Evolutionary conservation across 805 yeast genomes (phyloP).

Genomic region (Zygosaccharomyces siamensis): DNA sequence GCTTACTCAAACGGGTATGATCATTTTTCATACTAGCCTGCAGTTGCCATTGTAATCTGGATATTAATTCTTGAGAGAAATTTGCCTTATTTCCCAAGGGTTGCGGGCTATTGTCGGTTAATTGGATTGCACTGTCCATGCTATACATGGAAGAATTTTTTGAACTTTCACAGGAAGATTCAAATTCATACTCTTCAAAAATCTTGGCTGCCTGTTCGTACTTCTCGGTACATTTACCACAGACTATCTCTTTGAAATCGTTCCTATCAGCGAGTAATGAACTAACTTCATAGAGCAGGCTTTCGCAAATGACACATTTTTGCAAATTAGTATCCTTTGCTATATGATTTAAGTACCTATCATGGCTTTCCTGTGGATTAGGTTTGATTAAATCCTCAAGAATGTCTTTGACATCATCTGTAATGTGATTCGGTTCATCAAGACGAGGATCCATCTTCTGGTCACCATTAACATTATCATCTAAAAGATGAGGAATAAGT

Average conservation of each 20-base stretch:
- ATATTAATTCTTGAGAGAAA: conserved; percentile 35
- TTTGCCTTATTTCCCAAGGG: conserved; percentile 8
- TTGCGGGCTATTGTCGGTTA: conserved; percentile 7
- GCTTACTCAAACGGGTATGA: background rate
- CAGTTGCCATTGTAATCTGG: conserved; percentile 33
- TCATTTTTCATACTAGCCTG: conserved; percentile 5
- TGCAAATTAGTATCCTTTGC: conserved; percentile 25
- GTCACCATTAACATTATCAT: conserved; percentile 6
- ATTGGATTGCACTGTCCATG: conserved; percentile 15
- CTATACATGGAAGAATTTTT: conserved; percentile 13
- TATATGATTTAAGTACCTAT: conserved; percentile 22
- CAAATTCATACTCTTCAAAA: conserved; percentile 39
- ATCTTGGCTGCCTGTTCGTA: conserved; percentile 47
- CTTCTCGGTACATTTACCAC: conserved; percentile 55
- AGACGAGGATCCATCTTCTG: background rate
- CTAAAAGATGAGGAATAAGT: conserved; percentile 13
- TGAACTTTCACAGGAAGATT: conserved; percentile 24
- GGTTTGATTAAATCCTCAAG: conserved; percentile 20
- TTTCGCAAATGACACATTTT: conserved; percentile 63
- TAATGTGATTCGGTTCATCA: conserved; percentile 5
- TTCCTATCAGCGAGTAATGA: conserved; percentile 17
- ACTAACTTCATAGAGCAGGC: conserved; percentile 60
- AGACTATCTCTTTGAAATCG: conserved; percentile 51
- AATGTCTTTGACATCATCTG: conserved; percentile 14
- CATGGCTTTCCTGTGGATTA: conserved; percentile 11